Evolutionary conservation across 768 basidiomycete genomes (phyloP).

Genomic region (Pisolithus marmoratus): DNA sequence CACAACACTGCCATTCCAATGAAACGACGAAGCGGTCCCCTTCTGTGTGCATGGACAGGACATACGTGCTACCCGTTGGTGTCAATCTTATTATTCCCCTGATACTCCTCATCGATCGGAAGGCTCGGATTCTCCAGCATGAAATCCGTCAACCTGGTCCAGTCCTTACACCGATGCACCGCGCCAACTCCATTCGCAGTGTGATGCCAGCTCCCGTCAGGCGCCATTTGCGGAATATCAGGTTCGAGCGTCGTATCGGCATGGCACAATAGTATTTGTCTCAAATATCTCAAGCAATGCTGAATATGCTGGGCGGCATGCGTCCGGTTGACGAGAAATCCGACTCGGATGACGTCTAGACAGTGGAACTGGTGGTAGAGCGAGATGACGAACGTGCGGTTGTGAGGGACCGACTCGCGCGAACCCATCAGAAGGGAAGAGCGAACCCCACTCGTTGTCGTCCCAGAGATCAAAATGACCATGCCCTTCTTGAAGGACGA

Average conservation of each 20-base stretch:
- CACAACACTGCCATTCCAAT: neutral
- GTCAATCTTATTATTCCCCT: neutral
- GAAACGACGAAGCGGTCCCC: neutral
- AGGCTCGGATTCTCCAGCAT: conserved; percentile 24
- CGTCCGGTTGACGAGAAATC: conserved; percentile 18
- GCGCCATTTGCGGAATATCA: conserved; percentile 21
- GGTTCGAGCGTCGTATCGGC: conserved; percentile 35
- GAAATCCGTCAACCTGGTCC: conserved; percentile 25
- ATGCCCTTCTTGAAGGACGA: conserved; percentile 20
- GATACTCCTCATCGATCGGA: conserved; percentile 11
- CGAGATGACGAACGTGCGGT: conserved; percentile 29
- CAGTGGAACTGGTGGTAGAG: conserved; percentile 50
- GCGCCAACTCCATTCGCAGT: conserved; percentile 26
- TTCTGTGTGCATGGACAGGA: neutral
- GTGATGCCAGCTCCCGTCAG: conserved; percentile 20
- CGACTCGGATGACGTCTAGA: conserved; percentile 31
- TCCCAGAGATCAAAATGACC: conserved; percentile 27
- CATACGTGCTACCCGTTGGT: neutral
- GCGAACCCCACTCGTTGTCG: conserved; percentile 32
- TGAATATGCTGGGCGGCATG: conserved; percentile 26
- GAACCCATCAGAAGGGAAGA: conserved; percentile 30
- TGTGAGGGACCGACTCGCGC: conserved; percentile 29
- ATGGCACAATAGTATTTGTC: conserved; percentile 32
- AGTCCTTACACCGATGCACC: conserved; percentile 30
- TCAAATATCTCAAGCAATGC: conserved; percentile 37